phyloP scores from a whole-genome alignment of 805 yeast species.

The Clavispora fructus region DNA sequence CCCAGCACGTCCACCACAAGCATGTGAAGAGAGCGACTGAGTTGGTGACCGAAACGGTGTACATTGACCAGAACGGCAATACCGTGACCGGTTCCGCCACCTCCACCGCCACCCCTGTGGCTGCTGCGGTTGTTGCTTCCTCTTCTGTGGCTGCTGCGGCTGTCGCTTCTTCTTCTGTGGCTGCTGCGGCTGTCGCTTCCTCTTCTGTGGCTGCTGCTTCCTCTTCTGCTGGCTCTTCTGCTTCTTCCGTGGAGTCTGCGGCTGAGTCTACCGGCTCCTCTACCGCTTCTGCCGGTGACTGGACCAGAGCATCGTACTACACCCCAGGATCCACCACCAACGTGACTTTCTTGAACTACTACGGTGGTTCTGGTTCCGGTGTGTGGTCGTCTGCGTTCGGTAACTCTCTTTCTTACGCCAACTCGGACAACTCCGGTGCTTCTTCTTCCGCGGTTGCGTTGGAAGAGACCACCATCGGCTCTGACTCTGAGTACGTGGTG shows the following conservation, averaged over 20 bases:
- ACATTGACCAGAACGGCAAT: slow-evolving; percentile 57
- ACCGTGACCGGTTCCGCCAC: slow-evolving; percentile 17
- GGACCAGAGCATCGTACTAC: slow-evolving; percentile 70
- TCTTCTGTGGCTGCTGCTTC: slow-evolving; percentile 17
- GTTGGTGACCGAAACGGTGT: slow-evolving; percentile 73
- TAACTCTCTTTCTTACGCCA: slow-evolving; percentile 83
- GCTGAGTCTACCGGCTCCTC: slow-evolving; percentile 32
- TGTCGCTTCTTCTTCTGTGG: slow-evolving; percentile 8
- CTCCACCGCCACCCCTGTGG: slow-evolving; percentile 1
- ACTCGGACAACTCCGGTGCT: slow-evolving; percentile 69
- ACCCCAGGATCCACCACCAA: slow-evolving; percentile 67
- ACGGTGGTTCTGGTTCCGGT: slow-evolving; percentile 90
- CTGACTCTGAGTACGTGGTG: slow-evolving; percentile 77
- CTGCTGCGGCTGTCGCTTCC: slow-evolving; percentile 14
- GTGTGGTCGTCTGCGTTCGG: slow-evolving; percentile 83
- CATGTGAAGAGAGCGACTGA: slow-evolving; percentile 59
- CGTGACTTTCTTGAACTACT: slow-evolving; percentile 76
- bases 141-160: slow-evolving; percentile 2
- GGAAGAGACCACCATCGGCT: slow-evolving; percentile 59
- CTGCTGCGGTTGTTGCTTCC: slow-evolving; percentile 2
- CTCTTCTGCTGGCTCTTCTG: slow-evolving; percentile 25
- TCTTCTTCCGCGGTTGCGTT: slow-evolving; percentile 67
- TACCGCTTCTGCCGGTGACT: slow-evolving; percentile 25
- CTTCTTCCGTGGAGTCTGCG: not conserved
- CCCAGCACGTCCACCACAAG: slow-evolving; percentile 38